These are phyloP conservation scores for Antrodiella citrinella DNA, from an alignment of 768 basidiomycete species.

Conservation along the genomic window DNA sequence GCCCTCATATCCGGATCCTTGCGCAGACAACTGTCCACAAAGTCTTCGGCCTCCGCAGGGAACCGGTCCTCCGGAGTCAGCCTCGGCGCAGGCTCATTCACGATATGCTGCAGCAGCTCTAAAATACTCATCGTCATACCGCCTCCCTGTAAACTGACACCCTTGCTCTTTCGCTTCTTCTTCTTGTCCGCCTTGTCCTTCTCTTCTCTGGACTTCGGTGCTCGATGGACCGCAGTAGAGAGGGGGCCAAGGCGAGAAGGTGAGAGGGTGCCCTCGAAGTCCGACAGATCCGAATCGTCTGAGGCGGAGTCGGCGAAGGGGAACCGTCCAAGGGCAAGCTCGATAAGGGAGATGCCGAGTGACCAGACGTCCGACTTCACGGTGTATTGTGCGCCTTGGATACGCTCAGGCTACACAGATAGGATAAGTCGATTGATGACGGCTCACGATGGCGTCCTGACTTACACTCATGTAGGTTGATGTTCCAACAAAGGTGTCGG, in stretches of 20 bases:
- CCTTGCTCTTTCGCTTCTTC: constrained; percentile 82
- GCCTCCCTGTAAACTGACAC: constrained; percentile 89
- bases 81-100: constrained; percentile 94
- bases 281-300: constrained; percentile 71
- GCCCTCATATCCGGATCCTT: constrained; percentile 82
- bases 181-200: constrained; percentile 50
- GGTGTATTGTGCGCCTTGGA: constrained; percentile 96
- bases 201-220: constrained; percentile 19
- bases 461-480: constrained; percentile 99
- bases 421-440: constrained; percentile 3
- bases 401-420: constrained; percentile 80
- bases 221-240: constrained; percentile 31
- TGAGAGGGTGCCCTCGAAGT: constrained; percentile 74
- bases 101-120: constrained; percentile 94
- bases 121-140: constrained; percentile 98
- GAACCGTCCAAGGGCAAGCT: constrained; percentile 94
- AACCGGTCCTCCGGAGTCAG: constrained; percentile 69
- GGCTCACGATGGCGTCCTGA: constrained; percentile 93
- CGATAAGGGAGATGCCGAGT: constrained; percentile 92
- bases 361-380: constrained; percentile 99
- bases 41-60: constrained; percentile 69
- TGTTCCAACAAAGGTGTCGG: constrained; percentile 98
- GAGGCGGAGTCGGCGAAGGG: constrained; percentile 83
- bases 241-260: constrained; percentile 57
- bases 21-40: constrained; percentile 83